Percentiles rank a stretch among this genome's conserved stretches.
These are phyloP conservation scores for Sungouiella thailandica DNA, from an alignment of 805 yeast genomes.

Conservation along the genomic window DNA sequence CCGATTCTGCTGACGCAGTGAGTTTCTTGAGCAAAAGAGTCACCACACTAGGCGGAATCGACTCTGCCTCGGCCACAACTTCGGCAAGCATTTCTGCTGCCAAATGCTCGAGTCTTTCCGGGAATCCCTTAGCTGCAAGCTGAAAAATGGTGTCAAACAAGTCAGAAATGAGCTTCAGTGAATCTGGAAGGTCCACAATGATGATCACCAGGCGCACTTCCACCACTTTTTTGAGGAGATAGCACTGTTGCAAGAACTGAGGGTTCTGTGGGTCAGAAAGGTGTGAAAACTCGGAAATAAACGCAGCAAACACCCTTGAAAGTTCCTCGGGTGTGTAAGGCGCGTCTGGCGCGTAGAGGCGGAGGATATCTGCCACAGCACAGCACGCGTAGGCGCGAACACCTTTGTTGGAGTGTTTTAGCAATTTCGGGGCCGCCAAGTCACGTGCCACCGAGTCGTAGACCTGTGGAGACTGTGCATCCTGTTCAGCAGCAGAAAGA, in stretches of 20 bases:
- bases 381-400: conserved; percentile 69
- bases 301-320: conserved; percentile 58
- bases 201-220: conserved; percentile 73
- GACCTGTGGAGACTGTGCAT: conserved; percentile 42
- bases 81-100: conserved; percentile 71
- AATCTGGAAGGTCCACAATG: conserved; percentile 67
- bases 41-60: conserved; percentile 56
- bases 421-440: conserved; percentile 52
- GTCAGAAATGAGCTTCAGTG: conserved; percentile 47
- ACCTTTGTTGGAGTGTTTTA: conserved; percentile 59
- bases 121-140: conserved; percentile 40
- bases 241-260: conserved; percentile 57
- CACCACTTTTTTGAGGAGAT: conserved; percentile 61
- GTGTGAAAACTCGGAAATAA: conserved; percentile 57
- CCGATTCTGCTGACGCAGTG: conserved; percentile 6
- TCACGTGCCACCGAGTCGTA: conserved; percentile 42
- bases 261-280: conserved; percentile 54
- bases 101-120: conserved; percentile 52
- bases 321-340: conserved; percentile 69
- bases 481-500: conserved; percentile 59
- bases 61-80: conserved; percentile 64
- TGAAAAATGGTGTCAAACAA: conserved; percentile 63
- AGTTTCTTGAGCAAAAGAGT: conserved; percentile 60
- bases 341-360: conserved; percentile 86
- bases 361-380: conserved; percentile 67